phyloP scores from a whole-genome alignment of 1,139 yeast genomes.

The Candida sanyaensis region DNA sequence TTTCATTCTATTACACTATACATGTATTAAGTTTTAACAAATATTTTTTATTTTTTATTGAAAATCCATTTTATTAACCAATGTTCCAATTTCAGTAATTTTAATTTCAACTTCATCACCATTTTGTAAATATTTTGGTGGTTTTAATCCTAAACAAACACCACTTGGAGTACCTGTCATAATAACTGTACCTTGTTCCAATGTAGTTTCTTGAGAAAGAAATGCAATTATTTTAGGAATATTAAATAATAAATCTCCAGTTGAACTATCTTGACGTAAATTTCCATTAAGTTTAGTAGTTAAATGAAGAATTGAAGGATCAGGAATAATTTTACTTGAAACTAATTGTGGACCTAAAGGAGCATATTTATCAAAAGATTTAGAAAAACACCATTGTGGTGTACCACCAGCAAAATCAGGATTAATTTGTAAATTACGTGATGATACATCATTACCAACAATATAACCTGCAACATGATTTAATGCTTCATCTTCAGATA shows the following conservation, averaged over 20 bases:
- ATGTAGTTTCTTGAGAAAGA: slow-evolving; percentile 52
- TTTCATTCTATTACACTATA: too few relatives aligned
- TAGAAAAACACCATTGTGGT: slow-evolving; percentile 53
- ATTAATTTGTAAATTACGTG: slow-evolving; percentile 52
- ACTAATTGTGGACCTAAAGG: slow-evolving; percentile 57
- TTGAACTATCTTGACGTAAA: slow-evolving; percentile 38
- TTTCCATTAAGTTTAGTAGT: slow-evolving; percentile 25
- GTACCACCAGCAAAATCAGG: slow-evolving; percentile 32
- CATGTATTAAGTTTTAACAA: too few relatives aligned
- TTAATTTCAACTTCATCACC: slow-evolving; percentile 47
- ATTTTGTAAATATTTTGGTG: slow-evolving; percentile 43
- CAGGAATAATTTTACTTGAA: slow-evolving; percentile 29
- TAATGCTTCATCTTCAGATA: slow-evolving; percentile 42
- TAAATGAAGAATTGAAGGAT: slow-evolving; percentile 45
- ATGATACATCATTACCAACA: slow-evolving; percentile 57
- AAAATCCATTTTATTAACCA: slow-evolving; percentile 33
- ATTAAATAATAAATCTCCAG: slow-evolving; percentile 50
- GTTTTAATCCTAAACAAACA: slow-evolving; percentile 46
- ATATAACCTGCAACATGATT: slow-evolving; percentile 53
- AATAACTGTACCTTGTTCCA: slow-evolving; percentile 50
- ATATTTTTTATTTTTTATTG: background rate
- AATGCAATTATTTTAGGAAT: slow-evolving; percentile 48
- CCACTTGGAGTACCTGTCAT: slow-evolving; percentile 59
- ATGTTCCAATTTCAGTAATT: slow-evolving; percentile 45
- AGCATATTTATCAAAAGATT: slow-evolving; percentile 57